phyloP scores from a whole-genome alignment of 2,329 filamentous ascomycete species.

The Blastomyces gilchristii region DNA sequence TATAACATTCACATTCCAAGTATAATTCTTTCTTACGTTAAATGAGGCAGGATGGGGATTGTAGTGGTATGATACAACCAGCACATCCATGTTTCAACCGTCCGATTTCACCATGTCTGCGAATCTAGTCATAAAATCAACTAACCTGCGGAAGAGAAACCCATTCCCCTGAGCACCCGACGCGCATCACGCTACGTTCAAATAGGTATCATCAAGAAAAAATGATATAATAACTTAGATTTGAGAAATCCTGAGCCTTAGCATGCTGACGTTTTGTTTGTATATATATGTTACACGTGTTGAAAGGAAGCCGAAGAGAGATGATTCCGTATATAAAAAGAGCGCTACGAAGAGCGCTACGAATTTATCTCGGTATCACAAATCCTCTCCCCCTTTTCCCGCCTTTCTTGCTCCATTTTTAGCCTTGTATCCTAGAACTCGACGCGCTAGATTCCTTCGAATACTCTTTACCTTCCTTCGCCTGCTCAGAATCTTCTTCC shows the following conservation, averaged over 20 bases:
- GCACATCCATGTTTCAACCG: not conserved
- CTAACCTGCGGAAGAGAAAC: not conserved
- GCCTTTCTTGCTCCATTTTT: not conserved
- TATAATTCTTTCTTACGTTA: not conserved
- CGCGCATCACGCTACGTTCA: not conserved
- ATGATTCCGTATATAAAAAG: not conserved
- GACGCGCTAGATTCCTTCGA: not conserved
- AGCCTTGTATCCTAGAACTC: not conserved
- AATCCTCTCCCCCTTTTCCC: not conserved
- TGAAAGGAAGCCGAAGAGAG: not conserved
- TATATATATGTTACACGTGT: not conserved
- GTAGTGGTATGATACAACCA: not conserved
- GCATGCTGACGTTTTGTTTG: not conserved
- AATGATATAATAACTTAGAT: not conserved
- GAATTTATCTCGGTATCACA: not conserved
- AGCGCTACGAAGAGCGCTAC: not conserved
- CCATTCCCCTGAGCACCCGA: not conserved
- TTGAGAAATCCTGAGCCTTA: not conserved
- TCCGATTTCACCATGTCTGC: too few species aligned
- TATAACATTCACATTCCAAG: not conserved
- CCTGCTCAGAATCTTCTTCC: not conserved
- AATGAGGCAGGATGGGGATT: not conserved
- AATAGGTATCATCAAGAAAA: not conserved
- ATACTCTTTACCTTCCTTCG: not conserved
- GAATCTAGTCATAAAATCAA: not conserved